These are phyloP conservation scores for Spizellomyces punctatus DNA, from an alignment of 192 early-diverging fungal genomes.

Conservation along the genomic window DNA sequence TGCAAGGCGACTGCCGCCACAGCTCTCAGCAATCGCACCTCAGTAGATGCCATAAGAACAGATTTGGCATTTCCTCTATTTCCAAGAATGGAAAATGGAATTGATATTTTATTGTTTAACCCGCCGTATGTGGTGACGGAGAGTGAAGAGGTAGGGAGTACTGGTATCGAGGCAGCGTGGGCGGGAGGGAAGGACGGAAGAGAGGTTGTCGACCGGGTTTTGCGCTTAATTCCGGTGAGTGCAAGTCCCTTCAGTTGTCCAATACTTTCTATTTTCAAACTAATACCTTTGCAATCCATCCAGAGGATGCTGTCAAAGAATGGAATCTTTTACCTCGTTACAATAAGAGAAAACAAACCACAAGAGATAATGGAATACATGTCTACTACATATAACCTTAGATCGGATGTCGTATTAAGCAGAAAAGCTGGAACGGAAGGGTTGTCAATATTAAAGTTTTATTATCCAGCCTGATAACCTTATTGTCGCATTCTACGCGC, in stretches of 20 bases:
- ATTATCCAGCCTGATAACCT: background rate
- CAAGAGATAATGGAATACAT: conserved; percentile 74
- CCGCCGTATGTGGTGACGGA: conserved; percentile 94
- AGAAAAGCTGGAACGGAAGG: conserved; percentile 42
- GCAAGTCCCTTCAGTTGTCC: background rate
- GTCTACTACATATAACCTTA: conserved; percentile 48
- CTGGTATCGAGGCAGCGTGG: conserved; percentile 83
- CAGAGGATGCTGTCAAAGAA: conserved; percentile 64
- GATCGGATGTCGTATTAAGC: conserved; percentile 33
- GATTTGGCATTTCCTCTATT: conserved; percentile 61
- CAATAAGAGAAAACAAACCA: conserved; percentile 85
- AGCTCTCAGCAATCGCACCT: conserved; percentile 53
- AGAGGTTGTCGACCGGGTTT: conserved; percentile 78
- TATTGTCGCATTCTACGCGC: background rate
- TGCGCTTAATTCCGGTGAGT: conserved; percentile 71
- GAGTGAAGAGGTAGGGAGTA: conserved; percentile 72
- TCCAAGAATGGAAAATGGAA: conserved; percentile 47
- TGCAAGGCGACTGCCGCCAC: conserved; percentile 68
- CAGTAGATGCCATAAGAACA: conserved; percentile 68
- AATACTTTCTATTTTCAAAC: background rate
- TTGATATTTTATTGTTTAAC: conserved; percentile 91
- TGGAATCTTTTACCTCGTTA: conserved; percentile 84
- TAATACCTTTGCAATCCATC: background rate
- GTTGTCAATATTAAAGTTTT: conserved; percentile 35
- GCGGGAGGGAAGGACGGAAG: conserved; percentile 91